phyloP scores from a whole-genome alignment of 495 filamentous ascomycete species.

The Penicillium salamii region DNA sequence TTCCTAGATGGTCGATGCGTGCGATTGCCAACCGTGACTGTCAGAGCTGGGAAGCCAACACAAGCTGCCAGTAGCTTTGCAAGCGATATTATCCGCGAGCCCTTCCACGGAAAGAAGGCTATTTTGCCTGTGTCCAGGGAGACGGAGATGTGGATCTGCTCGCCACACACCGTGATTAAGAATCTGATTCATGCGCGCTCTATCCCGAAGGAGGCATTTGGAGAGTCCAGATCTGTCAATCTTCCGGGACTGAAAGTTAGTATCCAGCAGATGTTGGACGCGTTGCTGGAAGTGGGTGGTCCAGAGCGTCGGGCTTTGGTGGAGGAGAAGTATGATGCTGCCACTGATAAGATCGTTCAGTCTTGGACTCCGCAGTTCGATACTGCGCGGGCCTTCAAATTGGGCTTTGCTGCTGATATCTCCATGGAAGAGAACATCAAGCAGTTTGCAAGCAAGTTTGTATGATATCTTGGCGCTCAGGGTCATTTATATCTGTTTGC shows the following conservation, averaged over 20 bases:
- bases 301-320: conserved; percentile 62
- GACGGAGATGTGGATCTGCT: conserved; percentile 63
- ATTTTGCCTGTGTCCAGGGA: conserved; percentile 56
- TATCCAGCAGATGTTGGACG: conserved; percentile 72
- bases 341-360: conserved; percentile 67
- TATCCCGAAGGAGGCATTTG: conserved; percentile 53
- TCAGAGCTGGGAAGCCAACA: conserved; percentile 71
- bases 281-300: conserved; percentile 66
- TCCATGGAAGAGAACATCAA: conserved; percentile 55
- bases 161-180: conserved; percentile 63
- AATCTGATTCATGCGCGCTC: conserved; percentile 65
- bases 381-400: conserved; percentile 49
- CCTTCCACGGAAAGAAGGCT: conserved; percentile 61
- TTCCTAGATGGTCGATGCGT: conserved; percentile 64
- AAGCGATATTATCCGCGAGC: conserved; percentile 70
- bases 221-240: conserved; percentile 62
- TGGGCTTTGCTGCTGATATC: conserved; percentile 63
- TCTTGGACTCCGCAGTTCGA: conserved; percentile 72
- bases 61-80: conserved; percentile 74
- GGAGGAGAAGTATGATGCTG: conserved; percentile 62
- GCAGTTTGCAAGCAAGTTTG: conserved; percentile 45
- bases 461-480: no score
- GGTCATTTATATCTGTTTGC: no score
- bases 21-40: conserved; percentile 72
- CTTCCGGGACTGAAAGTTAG: conserved; percentile 71